phyloP scores from a whole-genome alignment of 2,329 filamentous ascomycete genomes.

The Aspergillus caelatus region DNA sequence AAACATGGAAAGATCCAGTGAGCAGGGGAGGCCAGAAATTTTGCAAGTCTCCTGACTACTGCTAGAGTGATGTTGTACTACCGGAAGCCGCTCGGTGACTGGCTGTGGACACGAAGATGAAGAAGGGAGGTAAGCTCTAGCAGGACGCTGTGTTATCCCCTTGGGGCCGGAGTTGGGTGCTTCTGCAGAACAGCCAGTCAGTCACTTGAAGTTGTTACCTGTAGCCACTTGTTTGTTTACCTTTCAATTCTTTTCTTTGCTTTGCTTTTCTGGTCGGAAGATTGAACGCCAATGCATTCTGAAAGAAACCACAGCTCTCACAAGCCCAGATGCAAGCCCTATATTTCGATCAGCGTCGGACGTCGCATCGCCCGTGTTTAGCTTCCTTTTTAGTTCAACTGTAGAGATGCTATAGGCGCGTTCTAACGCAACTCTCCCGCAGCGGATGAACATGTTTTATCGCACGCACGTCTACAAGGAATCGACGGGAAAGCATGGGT shows the following conservation, averaged over 20 bases:
- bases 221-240: not conserved
- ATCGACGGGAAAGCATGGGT: slow-evolving; percentile 27
- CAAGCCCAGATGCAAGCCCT: not conserved
- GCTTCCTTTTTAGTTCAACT: slow-evolving; percentile 6
- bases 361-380: slow-evolving; percentile 4
- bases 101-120: not conserved
- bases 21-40: not conserved
- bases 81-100: not conserved
- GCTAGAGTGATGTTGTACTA: not conserved
- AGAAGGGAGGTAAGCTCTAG: not conserved
- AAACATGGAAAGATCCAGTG: not conserved
- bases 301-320: not conserved
- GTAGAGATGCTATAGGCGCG: slow-evolving; percentile 10
- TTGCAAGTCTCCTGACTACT: slow-evolving; percentile 4
- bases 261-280: not conserved
- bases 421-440: slow-evolving; percentile 17
- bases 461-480: slow-evolving; percentile 21
- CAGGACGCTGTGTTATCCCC: slow-evolving; percentile 10
- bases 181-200: not conserved
- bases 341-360: slow-evolving; percentile 7
- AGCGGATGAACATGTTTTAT: slow-evolving; percentile 10
- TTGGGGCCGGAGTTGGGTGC: slow-evolving; percentile 8
- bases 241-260: not conserved
- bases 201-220: too few relatives aligned
- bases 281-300: not conserved